Evolutionary conservation across 805 yeast species (phyloP), one percentile per base, ranked within the genome.

Genomic region (Candida vartiovaarae): DNA sequence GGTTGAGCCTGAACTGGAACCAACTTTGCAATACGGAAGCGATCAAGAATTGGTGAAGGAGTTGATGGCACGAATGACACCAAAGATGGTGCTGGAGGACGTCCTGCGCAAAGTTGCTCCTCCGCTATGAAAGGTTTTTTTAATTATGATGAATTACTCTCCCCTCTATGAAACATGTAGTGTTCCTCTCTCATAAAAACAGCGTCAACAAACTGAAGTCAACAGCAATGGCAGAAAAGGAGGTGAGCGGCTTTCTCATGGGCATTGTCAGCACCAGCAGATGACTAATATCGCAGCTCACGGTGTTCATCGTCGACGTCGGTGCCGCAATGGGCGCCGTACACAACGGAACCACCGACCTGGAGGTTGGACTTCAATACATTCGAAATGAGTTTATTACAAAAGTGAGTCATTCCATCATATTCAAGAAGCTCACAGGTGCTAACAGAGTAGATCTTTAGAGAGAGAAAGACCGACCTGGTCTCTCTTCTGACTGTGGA

Each of bases 1-100:
- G 23, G 50, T 66, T 3, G 45, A 54, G 3, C 63, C 76, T 0
- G 61, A 62, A 15, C 67, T 73, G 26, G 86, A 80, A 50, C 72
- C 80, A 0, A 64, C 78, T 3, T 53, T 78, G 30, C 61, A 67
- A 36, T 80, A 77, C 61, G 85, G 86, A 1, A 72, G 82, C 36
- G 82, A 78, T 47, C 47, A 62, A 10, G 63, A 55, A 8, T 45
- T 75, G 15, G 66, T 72, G 4, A 55, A 59, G 20, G 68, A 66
- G 40, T 58, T 78, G 56, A 52, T 75, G 49, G 55, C 55, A 32
- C 63, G 65, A 37, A 70, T 80, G 68, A 71, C 69, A 40, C 69
- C 68, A 0, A 73, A 70, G 11, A 52, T 73, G 36, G 68, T 80
- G 0, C 64, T 79, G 0, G 82, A 76, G 40, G 75, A 75, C 44